Percentiles rank a stretch among this genome's conserved stretches.
These are phyloP conservation scores for Camelina neglecta DNA, from an alignment of 345 rosid species.

Conservation along the genomic window DNA sequence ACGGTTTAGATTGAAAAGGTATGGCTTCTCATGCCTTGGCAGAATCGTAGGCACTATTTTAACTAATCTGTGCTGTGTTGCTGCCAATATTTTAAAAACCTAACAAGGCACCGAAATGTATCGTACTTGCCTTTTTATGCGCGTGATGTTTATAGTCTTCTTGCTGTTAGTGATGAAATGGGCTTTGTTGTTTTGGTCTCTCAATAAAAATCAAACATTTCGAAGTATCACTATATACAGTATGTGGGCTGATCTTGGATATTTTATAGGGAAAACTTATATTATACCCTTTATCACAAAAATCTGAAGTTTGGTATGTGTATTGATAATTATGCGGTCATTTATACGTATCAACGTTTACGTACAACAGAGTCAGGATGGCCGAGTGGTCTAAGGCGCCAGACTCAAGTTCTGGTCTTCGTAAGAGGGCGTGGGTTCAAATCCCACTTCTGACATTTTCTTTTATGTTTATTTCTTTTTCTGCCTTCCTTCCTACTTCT, in stretches of 20 bases:
- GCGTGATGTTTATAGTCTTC: not conserved
- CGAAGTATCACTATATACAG: too few relatives aligned
- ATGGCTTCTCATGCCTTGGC: conserved; percentile 16
- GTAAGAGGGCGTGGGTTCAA: conserved; percentile 61
- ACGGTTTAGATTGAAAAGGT: conserved; percentile 33
- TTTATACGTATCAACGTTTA: not conserved
- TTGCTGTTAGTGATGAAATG: not conserved
- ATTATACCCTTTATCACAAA: not conserved
- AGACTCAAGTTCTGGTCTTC: conserved; percentile 84
- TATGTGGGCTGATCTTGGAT: not conserved
- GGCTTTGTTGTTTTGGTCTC: not conserved
- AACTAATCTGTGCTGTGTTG: too few relatives aligned
- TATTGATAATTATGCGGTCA: not conserved
- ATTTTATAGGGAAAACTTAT: not conserved
- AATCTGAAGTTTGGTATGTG: not conserved
- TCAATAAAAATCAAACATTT: not conserved
- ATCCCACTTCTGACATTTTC: conserved; percentile 49
- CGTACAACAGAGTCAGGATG: conserved; percentile 55
- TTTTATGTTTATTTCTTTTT: not conserved
- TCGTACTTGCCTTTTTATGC: too few relatives aligned
- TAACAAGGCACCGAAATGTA: too few relatives aligned
- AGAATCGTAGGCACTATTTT: too few relatives aligned
- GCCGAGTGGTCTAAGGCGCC: conserved; percentile 96
- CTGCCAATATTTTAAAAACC: too few relatives aligned
- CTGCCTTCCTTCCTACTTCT: too few relatives aligned